These are phyloP conservation scores for Colletotrichum tamarilloi DNA, from an alignment of 2,329 filamentous ascomycete species.

Conservation along the genomic window DNA sequence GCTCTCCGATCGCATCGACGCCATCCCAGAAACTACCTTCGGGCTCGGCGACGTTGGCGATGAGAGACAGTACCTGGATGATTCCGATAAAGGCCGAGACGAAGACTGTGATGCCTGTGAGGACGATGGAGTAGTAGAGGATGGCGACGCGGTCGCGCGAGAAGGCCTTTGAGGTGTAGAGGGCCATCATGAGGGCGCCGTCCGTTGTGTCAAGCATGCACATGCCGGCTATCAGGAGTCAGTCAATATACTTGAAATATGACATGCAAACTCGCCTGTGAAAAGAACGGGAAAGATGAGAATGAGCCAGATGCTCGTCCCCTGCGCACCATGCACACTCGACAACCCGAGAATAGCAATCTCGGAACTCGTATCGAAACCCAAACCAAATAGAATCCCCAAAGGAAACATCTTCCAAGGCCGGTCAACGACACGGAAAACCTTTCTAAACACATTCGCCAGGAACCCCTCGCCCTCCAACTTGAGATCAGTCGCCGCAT, in stretches of 20 bases:
- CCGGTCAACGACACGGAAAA: slow-evolving; percentile 79
- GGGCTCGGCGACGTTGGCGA: slow-evolving; percentile 80
- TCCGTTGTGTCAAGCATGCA: slow-evolving; percentile 93
- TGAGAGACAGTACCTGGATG: slow-evolving; percentile 83
- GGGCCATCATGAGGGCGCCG: slow-evolving; percentile 92
- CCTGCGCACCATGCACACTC: slow-evolving; percentile 84
- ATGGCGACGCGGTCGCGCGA: slow-evolving; percentile 88
- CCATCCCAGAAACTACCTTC: slow-evolving; percentile 90
- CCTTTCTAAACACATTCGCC: slow-evolving; percentile 74
- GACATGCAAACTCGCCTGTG: slow-evolving; percentile 67
- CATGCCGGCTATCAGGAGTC: slow-evolving; percentile 78
- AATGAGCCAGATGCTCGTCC: slow-evolving; percentile 94
- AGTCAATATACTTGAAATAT: background rate
- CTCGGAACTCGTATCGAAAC: slow-evolving; percentile 96
- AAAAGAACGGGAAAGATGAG: slow-evolving; percentile 91
- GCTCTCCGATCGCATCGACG: slow-evolving; percentile 78
- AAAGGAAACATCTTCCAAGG: slow-evolving; percentile 98
- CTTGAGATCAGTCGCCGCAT: slow-evolving; percentile 64
- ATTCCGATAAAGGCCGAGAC: slow-evolving; percentile 88
- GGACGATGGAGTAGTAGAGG: slow-evolving; percentile 90
- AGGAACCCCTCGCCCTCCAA: slow-evolving; percentile 84
- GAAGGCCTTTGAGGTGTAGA: slow-evolving; percentile 86
- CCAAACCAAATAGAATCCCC: slow-evolving; percentile 88
- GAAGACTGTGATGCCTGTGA: slow-evolving; percentile 84
- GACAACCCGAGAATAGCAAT: slow-evolving; percentile 92